Percentiles rank a stretch among this genome's conserved stretches.
These are phyloP conservation scores for Neocatenulostroma microsporum DNA, from an alignment of 2,329 filamentous ascomycete genomes.

Conservation along the genomic window DNA sequence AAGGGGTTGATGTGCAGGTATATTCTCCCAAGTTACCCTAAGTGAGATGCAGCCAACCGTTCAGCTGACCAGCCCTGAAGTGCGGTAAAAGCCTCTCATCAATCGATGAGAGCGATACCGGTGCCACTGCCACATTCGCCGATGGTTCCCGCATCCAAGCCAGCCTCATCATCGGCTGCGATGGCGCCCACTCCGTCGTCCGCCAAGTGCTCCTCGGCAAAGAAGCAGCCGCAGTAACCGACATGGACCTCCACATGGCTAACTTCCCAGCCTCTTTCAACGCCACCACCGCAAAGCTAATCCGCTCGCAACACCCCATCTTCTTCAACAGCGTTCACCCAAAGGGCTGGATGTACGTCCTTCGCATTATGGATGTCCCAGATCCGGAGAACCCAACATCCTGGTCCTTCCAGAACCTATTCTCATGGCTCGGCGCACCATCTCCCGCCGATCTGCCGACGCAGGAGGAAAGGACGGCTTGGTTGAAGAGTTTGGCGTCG, in stretches of 20 bases:
- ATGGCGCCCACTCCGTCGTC: slow-evolving; percentile 12
- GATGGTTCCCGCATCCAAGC: slow-evolving; percentile 11
- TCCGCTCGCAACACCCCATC: slow-evolving; percentile 10
- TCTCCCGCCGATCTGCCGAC: slow-evolving; percentile 5
- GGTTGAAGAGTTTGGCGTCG: too few relatives aligned
- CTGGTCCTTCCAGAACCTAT: slow-evolving; percentile 11
- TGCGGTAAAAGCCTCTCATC: slow-evolving; percentile 12
- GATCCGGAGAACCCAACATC: slow-evolving; percentile 5
- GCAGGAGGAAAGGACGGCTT: slow-evolving; percentile 9
- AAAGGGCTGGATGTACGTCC: not conserved
- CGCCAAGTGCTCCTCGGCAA: slow-evolving; percentile 11
- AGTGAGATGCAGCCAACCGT: too few relatives aligned
- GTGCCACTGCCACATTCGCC: slow-evolving; percentile 13
- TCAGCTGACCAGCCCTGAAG: too few relatives aligned
- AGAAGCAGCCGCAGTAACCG: slow-evolving; percentile 5
- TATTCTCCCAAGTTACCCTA: too few relatives aligned
- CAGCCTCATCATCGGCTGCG: slow-evolving; percentile 12
- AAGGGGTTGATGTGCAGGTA: slow-evolving; percentile 14
- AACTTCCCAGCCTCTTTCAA: slow-evolving; percentile 12
- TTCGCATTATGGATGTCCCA: slow-evolving; percentile 6
- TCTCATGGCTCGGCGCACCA: slow-evolving; percentile 9
- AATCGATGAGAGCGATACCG: too few relatives aligned
- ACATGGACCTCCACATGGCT: slow-evolving; percentile 9
- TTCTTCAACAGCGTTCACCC: slow-evolving; percentile 10
- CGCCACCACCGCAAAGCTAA: slow-evolving; percentile 1